Evolutionary conservation across 495 filamentous ascomycete species (phyloP).

Genomic region (Geopyxis carbonaria): DNA sequence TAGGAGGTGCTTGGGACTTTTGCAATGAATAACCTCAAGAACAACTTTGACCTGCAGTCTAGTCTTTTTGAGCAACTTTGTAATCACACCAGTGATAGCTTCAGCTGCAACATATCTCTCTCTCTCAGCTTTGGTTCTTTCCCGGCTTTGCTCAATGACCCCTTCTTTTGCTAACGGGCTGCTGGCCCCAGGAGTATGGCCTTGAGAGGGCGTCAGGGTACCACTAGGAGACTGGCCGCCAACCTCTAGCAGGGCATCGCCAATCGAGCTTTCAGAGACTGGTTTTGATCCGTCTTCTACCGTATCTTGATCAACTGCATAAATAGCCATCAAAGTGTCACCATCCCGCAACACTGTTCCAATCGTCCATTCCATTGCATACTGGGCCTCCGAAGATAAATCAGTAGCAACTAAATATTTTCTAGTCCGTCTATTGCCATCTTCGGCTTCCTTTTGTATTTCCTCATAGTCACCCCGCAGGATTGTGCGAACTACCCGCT

Average conservation of each 20-base stretch:
- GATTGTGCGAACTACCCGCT: constrained; percentile 72
- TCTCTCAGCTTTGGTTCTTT: constrained; percentile 44
- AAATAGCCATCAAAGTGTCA: constrained; percentile 82
- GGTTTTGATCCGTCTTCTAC: constrained; percentile 30
- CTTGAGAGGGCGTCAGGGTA: constrained; percentile 1
- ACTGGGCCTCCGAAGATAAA: constrained; percentile 78
- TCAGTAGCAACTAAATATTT: constrained; percentile 90
- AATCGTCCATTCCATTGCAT: constrained; percentile 93
- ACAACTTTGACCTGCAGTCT: constrained; percentile 77
- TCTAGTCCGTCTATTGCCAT: constrained; percentile 50
- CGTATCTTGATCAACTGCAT: constrained; percentile 73
- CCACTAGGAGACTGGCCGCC: constrained; percentile 9
- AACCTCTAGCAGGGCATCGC: constrained; percentile 17
- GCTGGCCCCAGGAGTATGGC: constrained; percentile 6
- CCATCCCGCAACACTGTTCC: constrained; percentile 89
- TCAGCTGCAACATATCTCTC: constrained; percentile 61
- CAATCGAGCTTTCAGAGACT: constrained; percentile 19
- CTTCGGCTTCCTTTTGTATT: constrained; percentile 42
- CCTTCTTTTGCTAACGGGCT: constrained; percentile 21
- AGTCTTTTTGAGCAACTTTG: constrained; percentile 74
- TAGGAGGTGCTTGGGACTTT: constrained; percentile 73
- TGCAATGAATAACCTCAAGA: constrained; percentile 95
- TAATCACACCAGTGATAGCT: constrained; percentile 59
- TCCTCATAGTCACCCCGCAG: constrained; percentile 66
- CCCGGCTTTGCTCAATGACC: constrained; percentile 15